Percentiles rank a stretch among this genome's conserved stretches.
phyloP scores from a whole-genome alignment of 2,329 filamentous ascomycete genomes.

The Fusarium brevicatenulatum region DNA sequence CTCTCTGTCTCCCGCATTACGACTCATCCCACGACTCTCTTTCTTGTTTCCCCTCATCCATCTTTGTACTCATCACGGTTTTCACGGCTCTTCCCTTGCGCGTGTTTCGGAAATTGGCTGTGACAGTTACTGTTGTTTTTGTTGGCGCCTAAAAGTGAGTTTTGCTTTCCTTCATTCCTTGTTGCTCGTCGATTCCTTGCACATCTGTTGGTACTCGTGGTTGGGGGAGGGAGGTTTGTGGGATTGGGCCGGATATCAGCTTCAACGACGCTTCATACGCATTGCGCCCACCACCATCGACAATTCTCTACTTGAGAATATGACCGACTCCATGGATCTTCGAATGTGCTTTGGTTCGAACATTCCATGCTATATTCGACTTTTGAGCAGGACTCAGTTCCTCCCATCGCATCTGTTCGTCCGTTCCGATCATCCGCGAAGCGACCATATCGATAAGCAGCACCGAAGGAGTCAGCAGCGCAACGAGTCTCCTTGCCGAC shows the following conservation, averaged over 20 bases:
- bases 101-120: conserved; percentile 57
- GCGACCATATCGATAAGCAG: conserved; percentile 8
- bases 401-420: not conserved
- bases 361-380: not conserved
- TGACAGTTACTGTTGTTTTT: conserved; percentile 59
- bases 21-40: conserved; percentile 49
- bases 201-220: conserved; percentile 35
- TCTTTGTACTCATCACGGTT: conserved; percentile 52
- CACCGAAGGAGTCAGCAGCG: not conserved
- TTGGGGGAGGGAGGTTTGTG: conserved; percentile 33
- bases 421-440: conserved; percentile 11
- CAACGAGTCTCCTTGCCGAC: not conserved
- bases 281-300: conserved; percentile 18
- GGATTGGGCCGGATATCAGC: conserved; percentile 23
- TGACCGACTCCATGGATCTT: not conserved
- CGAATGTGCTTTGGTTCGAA: not conserved
- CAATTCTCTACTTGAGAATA: not conserved
- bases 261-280: conserved; percentile 8
- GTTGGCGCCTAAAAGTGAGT: conserved; percentile 66
- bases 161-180: conserved; percentile 41
- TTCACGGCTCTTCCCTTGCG: conserved; percentile 59
- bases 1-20: conserved; percentile 45
- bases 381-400: not conserved
- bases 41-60: conserved; percentile 48
- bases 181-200: conserved; percentile 31